These are phyloP conservation scores for Ogataea ramenticola DNA, from an alignment of 805 yeast genomes.

Conservation along the genomic window DNA sequence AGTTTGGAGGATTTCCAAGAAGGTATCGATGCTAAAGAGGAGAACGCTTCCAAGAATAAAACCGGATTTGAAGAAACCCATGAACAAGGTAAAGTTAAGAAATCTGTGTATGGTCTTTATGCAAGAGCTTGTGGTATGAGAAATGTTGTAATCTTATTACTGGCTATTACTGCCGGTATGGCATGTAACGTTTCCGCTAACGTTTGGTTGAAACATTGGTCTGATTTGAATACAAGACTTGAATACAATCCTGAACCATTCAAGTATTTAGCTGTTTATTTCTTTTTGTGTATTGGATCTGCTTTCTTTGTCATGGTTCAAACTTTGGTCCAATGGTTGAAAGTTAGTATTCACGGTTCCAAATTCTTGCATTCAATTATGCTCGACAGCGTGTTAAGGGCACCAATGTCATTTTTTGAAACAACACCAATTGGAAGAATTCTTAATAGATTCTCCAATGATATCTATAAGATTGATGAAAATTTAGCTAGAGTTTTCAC, in stretches of 20 bases:
- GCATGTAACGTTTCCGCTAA: constrained; percentile 59
- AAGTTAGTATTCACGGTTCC: constrained; percentile 80
- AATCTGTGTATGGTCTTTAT: constrained; percentile 76
- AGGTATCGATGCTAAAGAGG: constrained; percentile 27
- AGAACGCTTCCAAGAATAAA: constrained; percentile 29
- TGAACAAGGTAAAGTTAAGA: constrained; percentile 90
- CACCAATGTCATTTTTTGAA: constrained; percentile 94
- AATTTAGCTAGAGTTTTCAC: constrained; percentile 61
- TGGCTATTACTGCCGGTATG: constrained; percentile 51
- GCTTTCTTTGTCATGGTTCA: constrained; percentile 58
- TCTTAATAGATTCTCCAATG: constrained; percentile 85
- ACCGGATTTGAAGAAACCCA: constrained; percentile 62
- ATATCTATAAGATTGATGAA: constrained; percentile 85
- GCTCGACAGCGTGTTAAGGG: constrained; percentile 67
- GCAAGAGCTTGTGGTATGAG: constrained; percentile 79
- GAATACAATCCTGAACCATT: constrained; percentile 71
- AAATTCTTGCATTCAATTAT: constrained; percentile 64
- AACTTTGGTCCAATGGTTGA: constrained; percentile 65
- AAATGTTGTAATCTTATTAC: constrained; percentile 52
- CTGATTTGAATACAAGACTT: constrained; percentile 69
- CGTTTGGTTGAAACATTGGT: constrained; percentile 97
- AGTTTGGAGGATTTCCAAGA: constrained; percentile 40
- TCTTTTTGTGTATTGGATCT: constrained; percentile 63
- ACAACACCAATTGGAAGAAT: constrained; percentile 94
- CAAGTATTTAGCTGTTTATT: constrained; percentile 68